Evolutionary conservation across 75 land plant genomes (phyloP).

Genomic region (Cryptomeria japonica): DNA sequence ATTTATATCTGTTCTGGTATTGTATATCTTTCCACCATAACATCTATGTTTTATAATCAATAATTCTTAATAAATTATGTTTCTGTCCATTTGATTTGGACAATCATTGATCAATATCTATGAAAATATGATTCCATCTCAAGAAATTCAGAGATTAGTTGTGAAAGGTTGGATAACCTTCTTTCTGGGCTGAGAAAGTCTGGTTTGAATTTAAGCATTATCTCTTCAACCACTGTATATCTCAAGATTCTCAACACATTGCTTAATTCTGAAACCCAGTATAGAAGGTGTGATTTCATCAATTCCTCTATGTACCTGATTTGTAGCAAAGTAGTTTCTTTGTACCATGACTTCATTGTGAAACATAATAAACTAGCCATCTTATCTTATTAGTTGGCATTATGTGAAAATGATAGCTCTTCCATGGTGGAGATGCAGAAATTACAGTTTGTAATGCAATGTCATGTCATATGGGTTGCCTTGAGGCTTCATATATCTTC

Average conservation of each 20-base stretch:
- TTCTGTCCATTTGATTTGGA: background rate
- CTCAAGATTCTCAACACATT: background rate
- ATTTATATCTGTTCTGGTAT: background rate
- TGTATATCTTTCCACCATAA: background rate
- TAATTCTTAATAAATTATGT: background rate
- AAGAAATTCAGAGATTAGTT: background rate
- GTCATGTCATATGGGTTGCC: too few species aligned
- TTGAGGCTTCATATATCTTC: too few species aligned
- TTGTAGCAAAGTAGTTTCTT: background rate
- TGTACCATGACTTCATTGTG: background rate
- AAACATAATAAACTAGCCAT: too few species aligned
- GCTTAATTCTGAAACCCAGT: background rate
- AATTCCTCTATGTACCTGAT: background rate
- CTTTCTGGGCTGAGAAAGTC: background rate
- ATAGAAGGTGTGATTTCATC: background rate
- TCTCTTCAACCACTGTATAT: background rate
- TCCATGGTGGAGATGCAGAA: too few species aligned
- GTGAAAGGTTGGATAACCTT: background rate
- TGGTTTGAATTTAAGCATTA: background rate
- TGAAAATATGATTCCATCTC: background rate
- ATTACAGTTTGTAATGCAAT: too few species aligned
- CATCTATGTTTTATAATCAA: background rate
- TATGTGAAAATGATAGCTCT: too few species aligned
- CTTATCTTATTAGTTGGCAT: too few species aligned
- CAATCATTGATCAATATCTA: background rate